Conservation (phyloP, 495 filamentous ascomycete species). For the Letharia columbiana region DNA sequence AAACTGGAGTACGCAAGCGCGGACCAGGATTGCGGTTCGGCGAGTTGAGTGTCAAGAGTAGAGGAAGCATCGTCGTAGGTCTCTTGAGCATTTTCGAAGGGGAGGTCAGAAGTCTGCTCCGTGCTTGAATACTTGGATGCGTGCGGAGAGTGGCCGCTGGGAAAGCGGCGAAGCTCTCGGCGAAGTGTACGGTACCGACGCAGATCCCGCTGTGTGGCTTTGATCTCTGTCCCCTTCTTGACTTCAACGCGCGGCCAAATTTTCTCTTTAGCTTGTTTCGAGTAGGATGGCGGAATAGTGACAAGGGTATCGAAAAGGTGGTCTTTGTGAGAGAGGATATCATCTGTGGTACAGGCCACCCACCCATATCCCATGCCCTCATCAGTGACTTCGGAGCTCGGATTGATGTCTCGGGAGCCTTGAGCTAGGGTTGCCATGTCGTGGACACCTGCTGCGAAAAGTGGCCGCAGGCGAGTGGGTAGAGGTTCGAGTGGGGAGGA, state of each 20-base stretch:
- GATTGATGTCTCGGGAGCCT: slow-evolving; percentile 32
- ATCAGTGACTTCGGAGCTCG: slow-evolving; percentile 15
- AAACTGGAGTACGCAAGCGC: slow-evolving; percentile 83
- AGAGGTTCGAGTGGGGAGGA: slow-evolving; percentile 53
- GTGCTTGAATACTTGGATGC: slow-evolving; percentile 30
- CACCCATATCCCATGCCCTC: slow-evolving; percentile 58
- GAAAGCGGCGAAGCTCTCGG: slow-evolving; percentile 51
- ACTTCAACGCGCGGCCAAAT: slow-evolving; percentile 68
- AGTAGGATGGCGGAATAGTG: slow-evolving; percentile 60
- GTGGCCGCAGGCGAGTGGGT: slow-evolving; percentile 57
- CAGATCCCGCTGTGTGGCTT: slow-evolving; percentile 84
- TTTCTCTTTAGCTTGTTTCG: slow-evolving; percentile 47
- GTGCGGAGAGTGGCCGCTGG: slow-evolving; percentile 34
- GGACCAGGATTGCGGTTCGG: slow-evolving; percentile 80
- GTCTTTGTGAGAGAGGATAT: slow-evolving; percentile 74
- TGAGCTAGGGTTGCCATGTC: slow-evolving; percentile 68
- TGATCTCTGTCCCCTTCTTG: slow-evolving; percentile 53
- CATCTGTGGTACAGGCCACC: slow-evolving; percentile 94
- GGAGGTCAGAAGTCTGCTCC: not conserved
- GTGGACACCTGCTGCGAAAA: slow-evolving; percentile 86
- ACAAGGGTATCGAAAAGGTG: slow-evolving; percentile 82
- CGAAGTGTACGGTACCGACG: slow-evolving; percentile 68
- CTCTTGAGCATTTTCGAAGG: slow-evolving; percentile 12
- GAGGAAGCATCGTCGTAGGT: slow-evolving; percentile 37
- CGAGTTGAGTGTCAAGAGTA: slow-evolving; percentile 36